Conservation (phyloP, 257 asterid species). For the Solanum chiquidenum region DNA sequence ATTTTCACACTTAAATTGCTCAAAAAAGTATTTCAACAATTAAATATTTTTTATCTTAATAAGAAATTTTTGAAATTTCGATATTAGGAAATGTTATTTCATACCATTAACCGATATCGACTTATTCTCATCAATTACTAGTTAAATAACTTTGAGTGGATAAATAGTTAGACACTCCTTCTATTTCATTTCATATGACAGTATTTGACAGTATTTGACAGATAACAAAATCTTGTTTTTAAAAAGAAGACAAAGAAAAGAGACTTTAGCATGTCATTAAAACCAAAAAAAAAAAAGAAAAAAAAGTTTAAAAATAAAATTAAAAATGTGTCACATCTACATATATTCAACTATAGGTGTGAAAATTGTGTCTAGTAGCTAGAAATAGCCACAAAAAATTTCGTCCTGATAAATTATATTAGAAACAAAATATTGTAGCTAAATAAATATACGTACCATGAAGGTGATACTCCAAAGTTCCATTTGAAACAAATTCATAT, state of each 20-base stretch:
- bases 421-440: neutral
- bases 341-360: neutral
- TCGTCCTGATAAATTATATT: neutral
- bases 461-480: conserved; percentile 4
- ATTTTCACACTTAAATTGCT: neutral
- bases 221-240: neutral
- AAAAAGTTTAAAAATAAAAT: neutral
- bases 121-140: neutral
- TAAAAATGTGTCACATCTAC: neutral
- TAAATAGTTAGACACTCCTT: neutral
- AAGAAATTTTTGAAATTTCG: no score
- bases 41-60: neutral
- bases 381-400: neutral
- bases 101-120: no score
- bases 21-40: neutral
- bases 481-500: neutral
- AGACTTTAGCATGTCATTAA: neutral
- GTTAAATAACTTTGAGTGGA: neutral
- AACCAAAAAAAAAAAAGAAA: neutral
- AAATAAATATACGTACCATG: neutral
- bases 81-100: neutral
- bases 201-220: neutral
- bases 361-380: neutral
- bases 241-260: neutral
- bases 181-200: neutral